phyloP scores from a whole-genome alignment of 805 yeast species.

The Kodamaea kaohsiungensis region DNA sequence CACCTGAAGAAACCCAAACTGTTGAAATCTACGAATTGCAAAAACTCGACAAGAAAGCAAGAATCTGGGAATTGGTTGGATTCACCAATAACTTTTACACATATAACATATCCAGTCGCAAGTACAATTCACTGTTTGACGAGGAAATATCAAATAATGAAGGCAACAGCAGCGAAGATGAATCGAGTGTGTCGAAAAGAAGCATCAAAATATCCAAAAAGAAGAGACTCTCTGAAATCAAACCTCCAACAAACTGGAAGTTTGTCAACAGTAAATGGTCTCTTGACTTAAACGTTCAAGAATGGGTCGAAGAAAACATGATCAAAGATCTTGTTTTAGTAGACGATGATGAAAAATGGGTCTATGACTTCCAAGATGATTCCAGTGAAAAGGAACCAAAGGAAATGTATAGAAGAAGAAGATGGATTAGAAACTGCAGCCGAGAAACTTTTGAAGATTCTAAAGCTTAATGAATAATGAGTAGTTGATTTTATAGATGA shows the following conservation, averaged over 20 bases:
- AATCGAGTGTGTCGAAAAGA: neutral
- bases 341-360: slow-evolving; percentile 84
- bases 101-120: slow-evolving; percentile 30
- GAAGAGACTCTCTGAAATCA: slow-evolving; percentile 37
- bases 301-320: slow-evolving; percentile 60
- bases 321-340: slow-evolving; percentile 54
- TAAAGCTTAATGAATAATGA: slow-evolving; percentile 2
- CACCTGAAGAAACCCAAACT: slow-evolving; percentile 26
- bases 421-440: slow-evolving; percentile 7
- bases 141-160: neutral
- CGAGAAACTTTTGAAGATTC: slow-evolving; percentile 5
- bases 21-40: slow-evolving; percentile 74
- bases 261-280: slow-evolving; percentile 58
- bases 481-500: neutral
- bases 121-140: neutral
- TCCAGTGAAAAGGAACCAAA: slow-evolving; percentile 1
- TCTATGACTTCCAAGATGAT: slow-evolving; percentile 52
- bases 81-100: slow-evolving; percentile 57
- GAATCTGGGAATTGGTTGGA: slow-evolving; percentile 66
- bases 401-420: slow-evolving; percentile 8
- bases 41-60: slow-evolving; percentile 44
- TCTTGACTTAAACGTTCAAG: slow-evolving; percentile 60
- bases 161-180: neutral
- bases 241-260: slow-evolving; percentile 63
- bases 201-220: slow-evolving; percentile 7